These are phyloP conservation scores for Gossypioides kirkii DNA, from an alignment of 345 rosid species.

Conservation along the genomic window DNA sequence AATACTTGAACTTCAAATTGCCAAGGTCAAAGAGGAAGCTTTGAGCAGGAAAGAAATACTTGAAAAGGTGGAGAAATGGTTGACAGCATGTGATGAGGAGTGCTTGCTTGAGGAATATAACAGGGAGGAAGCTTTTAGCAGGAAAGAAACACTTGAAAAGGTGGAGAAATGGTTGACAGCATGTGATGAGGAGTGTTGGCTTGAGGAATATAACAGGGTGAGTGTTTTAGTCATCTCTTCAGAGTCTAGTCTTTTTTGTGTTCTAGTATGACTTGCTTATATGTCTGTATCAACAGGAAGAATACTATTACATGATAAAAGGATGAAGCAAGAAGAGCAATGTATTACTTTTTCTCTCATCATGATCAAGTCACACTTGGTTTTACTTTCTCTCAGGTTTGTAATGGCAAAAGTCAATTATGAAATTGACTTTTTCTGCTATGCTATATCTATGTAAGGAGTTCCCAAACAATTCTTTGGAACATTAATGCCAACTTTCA, in stretches of 20 bases:
- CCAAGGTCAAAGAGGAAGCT: conserved; percentile 79
- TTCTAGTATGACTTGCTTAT: conserved; percentile 14
- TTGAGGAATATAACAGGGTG: conserved; percentile 96
- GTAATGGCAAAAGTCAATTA: conserved; percentile 41
- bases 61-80: no score
- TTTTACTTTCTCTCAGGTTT: conserved; percentile 1
- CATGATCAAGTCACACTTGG: not conserved
- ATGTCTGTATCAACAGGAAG: conserved; percentile 47
- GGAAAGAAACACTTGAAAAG: conserved; percentile 89
- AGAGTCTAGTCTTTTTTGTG: not conserved
- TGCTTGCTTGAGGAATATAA: no score
- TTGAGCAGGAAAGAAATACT: no score
- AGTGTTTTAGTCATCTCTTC: conserved; percentile 16
- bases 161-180: conserved; percentile 94
- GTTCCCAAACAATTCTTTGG: not conserved
- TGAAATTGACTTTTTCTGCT: conserved; percentile 38
- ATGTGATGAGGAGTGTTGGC: conserved; percentile 98
- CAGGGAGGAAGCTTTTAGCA: conserved; percentile 79
- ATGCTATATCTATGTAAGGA: conserved; percentile 13
- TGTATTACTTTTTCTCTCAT: no score
- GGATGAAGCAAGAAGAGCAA: no score
- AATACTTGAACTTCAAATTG: conserved; percentile 79
- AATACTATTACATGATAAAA: no score
- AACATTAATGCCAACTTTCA: not conserved
- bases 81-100: no score